Evolutionary conservation across 441 rosid species (phyloP).

Genomic region (Rhodomyrtus psidioides): DNA sequence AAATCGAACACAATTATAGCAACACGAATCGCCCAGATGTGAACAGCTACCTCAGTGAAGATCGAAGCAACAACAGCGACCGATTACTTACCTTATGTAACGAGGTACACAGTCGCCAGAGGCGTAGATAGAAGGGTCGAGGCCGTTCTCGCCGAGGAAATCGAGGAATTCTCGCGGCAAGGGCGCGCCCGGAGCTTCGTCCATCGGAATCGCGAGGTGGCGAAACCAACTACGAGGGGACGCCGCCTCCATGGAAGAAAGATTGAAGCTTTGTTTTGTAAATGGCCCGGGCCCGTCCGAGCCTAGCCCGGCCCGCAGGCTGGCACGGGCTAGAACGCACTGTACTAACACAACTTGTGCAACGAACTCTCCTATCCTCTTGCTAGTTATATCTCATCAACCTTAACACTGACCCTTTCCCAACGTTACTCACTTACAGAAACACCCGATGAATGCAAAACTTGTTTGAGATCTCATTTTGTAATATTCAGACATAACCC

Average conservation of each 20-base stretch:
- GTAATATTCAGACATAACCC: not conserved
- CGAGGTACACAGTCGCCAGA: conserved; percentile 54
- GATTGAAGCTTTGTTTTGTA: not conserved
- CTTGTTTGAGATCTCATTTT: not conserved
- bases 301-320: not conserved
- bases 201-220: conserved; percentile 27
- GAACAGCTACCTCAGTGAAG: not conserved
- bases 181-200: conserved; percentile 27
- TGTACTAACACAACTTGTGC: not conserved
- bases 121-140: conserved; percentile 67
- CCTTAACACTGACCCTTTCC: not conserved
- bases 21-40: not conserved
- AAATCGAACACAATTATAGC: not conserved
- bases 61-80: not conserved
- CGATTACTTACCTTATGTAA: conserved; percentile 46
- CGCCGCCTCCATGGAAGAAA: not conserved
- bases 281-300: not conserved
- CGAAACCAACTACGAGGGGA: not conserved
- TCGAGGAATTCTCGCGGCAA: conserved; percentile 52
- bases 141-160: conserved; percentile 49
- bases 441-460: not conserved
- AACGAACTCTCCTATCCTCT: not conserved
- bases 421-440: not conserved
- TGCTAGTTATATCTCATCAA: not conserved
- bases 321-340: not conserved